Conservation (phyloP, 2,329 filamentous ascomycete species). For the Akanthomyces dipterigenus region DNA sequence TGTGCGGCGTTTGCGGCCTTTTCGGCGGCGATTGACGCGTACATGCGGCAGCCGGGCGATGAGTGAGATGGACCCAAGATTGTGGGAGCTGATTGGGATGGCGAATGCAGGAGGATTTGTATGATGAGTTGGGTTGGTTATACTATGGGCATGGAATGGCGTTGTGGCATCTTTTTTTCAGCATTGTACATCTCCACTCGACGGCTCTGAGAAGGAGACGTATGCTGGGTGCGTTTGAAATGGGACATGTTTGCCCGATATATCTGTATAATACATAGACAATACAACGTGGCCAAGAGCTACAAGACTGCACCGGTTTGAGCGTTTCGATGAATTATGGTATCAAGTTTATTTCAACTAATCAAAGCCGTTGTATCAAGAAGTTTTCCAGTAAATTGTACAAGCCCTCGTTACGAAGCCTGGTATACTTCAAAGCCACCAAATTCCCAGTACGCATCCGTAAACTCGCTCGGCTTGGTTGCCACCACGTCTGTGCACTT, state of each 20-base stretch:
- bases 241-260: background rate
- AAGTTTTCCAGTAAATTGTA: background rate
- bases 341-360: background rate
- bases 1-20: constrained; percentile 94
- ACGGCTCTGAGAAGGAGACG: constrained; percentile 9
- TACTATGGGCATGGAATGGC: constrained; percentile 19
- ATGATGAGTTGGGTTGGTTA: constrained; percentile 12
- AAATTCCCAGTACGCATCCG: constrained; percentile 60
- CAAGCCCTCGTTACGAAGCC: constrained; percentile 15
- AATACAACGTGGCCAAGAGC: constrained; percentile 16
- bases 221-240: background rate
- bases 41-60: constrained; percentile 72
- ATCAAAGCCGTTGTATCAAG: background rate
- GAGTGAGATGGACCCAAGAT: constrained; percentile 29
- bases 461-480: constrained; percentile 48
- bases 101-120: background rate
- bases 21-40: constrained; percentile 83
- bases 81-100: background rate
- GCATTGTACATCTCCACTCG: constrained; percentile 13
- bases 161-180: constrained; percentile 25
- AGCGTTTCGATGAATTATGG: background rate
- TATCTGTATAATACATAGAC: constrained; percentile 25
- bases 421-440: constrained; percentile 52
- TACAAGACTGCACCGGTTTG: background rate
- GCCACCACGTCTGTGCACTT: constrained; percentile 53